Evolutionary conservation across 768 basidiomycete species (phyloP), one percentile per base, ranked within the genome.

Genomic region (Fomitopsis serialis): DNA sequence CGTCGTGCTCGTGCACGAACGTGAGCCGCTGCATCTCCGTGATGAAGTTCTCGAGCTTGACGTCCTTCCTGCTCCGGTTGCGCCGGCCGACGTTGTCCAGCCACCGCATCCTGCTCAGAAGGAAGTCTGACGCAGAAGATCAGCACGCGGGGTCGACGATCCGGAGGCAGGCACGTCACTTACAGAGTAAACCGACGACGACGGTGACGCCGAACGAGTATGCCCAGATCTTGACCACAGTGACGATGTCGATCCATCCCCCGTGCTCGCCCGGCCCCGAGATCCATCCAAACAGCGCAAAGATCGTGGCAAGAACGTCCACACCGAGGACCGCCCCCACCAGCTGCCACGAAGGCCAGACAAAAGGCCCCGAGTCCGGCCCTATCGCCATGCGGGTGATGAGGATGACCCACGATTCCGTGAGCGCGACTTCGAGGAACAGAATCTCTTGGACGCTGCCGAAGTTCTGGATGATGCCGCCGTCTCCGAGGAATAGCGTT

Each of bases 341-440:
- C 1, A 76, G 68, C 56, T 75, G 74, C 68, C 68, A 74, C 12
- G 71, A 71, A 9, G 74, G 74, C 59, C 50, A 61, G 7, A 49
- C 48, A 22, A 49, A 49, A 8, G 34, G 34, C 5, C 48, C 48
- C 29, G 48, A 37, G 23, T 49, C 48, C 12, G 48, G 48, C 42
- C 69, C 64, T 17, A 54, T 63, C 22, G 57, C 25, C 50, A 67
- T 68, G 12, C 70, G 70, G n/a, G 70, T 70, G 54, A 72, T 66
- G 55, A 70, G 58, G 29, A 62, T 58, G 35, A 64, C 32, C 61
- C 59, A 64, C 53, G 70, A 70, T 63, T 78, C 76, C 1, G 76
- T 78, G 19, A 78, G 63, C 2, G 76, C 72, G 9, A 78, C 76
- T 55, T 78, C 71, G 21, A 78, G 64, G 68, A 77, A 78, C 27